phyloP scores from a whole-genome alignment of 805 yeast genomes.

The Cyberlindnera mrakii region DNA sequence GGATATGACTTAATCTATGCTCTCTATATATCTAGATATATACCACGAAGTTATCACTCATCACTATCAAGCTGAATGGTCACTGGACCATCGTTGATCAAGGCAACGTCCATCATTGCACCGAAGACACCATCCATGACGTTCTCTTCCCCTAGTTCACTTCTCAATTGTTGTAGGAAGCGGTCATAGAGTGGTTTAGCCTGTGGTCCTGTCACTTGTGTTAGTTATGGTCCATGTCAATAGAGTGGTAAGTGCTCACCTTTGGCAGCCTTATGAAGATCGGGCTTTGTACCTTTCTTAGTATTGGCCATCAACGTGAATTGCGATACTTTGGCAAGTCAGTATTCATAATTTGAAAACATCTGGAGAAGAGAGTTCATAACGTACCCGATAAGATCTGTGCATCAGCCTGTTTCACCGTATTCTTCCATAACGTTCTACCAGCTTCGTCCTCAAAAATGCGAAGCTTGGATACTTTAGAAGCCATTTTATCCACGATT shows the following conservation, averaged over 20 bases:
- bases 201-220: slow-evolving; percentile 66
- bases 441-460: slow-evolving; percentile 71
- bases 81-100: slow-evolving; percentile 91
- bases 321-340: slow-evolving; percentile 56
- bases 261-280: slow-evolving; percentile 87
- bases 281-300: slow-evolving; percentile 91
- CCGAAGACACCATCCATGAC: slow-evolving; percentile 91
- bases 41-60: slow-evolving; percentile 6
- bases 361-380: too few species aligned
- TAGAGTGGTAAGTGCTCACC: slow-evolving; percentile 36
- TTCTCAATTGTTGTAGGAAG: slow-evolving; percentile 43
- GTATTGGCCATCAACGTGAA: slow-evolving; percentile 84
- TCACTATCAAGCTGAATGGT: slow-evolving; percentile 76
- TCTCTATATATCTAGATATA: too few species aligned
- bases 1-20: too few species aligned
- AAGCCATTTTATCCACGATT: slow-evolving; percentile 65
- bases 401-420: slow-evolving; percentile 55
- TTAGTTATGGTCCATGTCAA: background rate
- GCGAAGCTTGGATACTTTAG: slow-evolving; percentile 58
- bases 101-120: slow-evolving; percentile 92
- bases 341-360: background rate
- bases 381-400: slow-evolving; percentile 58
- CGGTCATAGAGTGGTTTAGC: slow-evolving; percentile 39
- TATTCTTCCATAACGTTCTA: slow-evolving; percentile 66
- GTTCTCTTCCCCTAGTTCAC: slow-evolving; percentile 51